A percentile compares a stretch with the other conserved stretches of the same genome.
Conservation (phyloP, 2,329 filamentous ascomycete species). For the Aspergillus sp. region DNA sequence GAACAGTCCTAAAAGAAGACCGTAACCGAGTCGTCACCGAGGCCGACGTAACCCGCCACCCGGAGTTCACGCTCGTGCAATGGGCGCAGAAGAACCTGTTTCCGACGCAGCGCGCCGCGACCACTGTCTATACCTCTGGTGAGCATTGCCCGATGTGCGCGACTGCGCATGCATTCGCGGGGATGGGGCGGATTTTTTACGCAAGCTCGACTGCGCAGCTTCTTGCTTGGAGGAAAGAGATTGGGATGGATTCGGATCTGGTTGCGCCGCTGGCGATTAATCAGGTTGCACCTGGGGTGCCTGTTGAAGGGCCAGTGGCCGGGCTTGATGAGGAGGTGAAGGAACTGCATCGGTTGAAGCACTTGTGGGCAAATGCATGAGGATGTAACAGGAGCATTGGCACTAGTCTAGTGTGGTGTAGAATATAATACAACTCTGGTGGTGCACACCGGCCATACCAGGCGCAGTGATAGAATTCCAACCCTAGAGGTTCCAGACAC, state of each 20-base stretch:
- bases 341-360: slow-evolving; percentile 13
- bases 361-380: not conserved
- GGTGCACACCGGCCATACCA: no score
- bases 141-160: slow-evolving; percentile 20
- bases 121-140: slow-evolving; percentile 17
- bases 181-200: slow-evolving; percentile 16
- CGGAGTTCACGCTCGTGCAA: slow-evolving; percentile 12
- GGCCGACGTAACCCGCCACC: slow-evolving; percentile 13
- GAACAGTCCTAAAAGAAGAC: slow-evolving; percentile 13
- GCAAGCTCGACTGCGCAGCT: slow-evolving; percentile 15
- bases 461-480: no score
- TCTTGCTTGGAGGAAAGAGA: slow-evolving; percentile 10
- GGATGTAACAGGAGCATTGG: no score
- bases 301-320: slow-evolving; percentile 11
- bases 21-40: slow-evolving; percentile 15
- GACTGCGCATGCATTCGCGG: slow-evolving; percentile 13
- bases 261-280: slow-evolving; percentile 18
- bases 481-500: no score
- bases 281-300: slow-evolving; percentile 9
- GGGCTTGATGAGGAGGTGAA: slow-evolving; percentile 11
- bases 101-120: slow-evolving; percentile 4
- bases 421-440: no score
- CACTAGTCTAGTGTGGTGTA: no score
- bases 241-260: slow-evolving; percentile 11
- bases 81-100: slow-evolving; percentile 17